Base-by-base conservation (phyloP, 805 yeast species). In the Candida sanyiensis region DNA sequence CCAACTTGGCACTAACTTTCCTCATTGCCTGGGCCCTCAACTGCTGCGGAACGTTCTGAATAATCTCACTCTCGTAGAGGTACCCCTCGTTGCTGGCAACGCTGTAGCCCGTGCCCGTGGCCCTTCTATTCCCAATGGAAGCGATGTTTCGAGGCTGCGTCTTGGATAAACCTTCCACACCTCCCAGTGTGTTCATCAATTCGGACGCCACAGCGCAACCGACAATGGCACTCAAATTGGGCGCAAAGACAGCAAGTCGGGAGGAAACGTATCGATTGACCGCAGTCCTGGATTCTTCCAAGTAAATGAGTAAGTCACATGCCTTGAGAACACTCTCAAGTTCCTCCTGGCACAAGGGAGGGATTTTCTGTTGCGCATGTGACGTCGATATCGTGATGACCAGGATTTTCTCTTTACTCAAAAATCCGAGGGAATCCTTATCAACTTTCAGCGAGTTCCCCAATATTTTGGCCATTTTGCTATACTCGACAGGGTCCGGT, bases 121-220 rank as follows among this genome's bases (percentile, higher is more conserved):
- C 58, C 37, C 70, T 60, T 30, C 69, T 70, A 11, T 73, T 72
- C 0, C 96, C 96, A 34, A 86, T 62, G 0, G 94, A 75, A 0
- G 95, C 78, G 17, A 90, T 52, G 54, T 90, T 90, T 51, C 97
- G 85, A 4, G 95, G 70, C 0, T 96, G 96, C 0, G 84, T 75
- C 22, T 59, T 62, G 3, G 87, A 75, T 8, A 90, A 61, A 6
- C 75, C 79, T 10, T 62, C 63, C 5, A 90, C 57, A 0, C 95
- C 87, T 2, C 95, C 94, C 1, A 75, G 64, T 13, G 72, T 66
- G 1, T 85, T 72, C 18, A 90, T 61, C 13, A 93, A 59, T 49
- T 83, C 85, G 0, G 95, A 81, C 0, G 95, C 75, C 0, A 83
- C 72, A 6, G 72, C 63, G 0, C 94, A 65, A 0, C 95, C 94